These are phyloP conservation scores for Chlamydomonas sp. DNA, from an alignment of 139 green algal species.

Conservation along the genomic window DNA sequence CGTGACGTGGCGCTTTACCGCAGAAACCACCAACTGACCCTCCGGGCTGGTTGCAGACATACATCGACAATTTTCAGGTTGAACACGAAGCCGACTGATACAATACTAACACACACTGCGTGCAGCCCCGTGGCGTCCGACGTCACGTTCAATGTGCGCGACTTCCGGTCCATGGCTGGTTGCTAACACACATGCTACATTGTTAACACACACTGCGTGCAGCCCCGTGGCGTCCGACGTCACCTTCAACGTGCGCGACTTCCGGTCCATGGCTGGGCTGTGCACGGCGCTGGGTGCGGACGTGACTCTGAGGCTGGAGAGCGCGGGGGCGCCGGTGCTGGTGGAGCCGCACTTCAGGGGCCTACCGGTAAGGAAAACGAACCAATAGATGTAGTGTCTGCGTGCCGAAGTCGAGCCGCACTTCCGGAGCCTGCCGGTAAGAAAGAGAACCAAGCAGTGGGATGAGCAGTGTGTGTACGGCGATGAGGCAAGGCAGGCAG, in stretches of 20 bases:
- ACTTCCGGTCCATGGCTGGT: constrained; percentile 66
- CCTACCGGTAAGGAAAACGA: background rate
- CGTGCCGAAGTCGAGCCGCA: background rate
- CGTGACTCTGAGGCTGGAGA: constrained; percentile 61
- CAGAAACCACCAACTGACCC: no score
- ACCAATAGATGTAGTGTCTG: no score
- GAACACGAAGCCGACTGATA: no score
- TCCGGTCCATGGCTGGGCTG: constrained; percentile 70
- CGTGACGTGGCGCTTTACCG: no score
- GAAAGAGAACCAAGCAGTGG: background rate
- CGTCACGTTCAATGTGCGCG: constrained; percentile 81
- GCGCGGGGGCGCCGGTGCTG: constrained; percentile 66
- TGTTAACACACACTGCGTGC: no score
- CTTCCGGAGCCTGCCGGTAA: background rate
- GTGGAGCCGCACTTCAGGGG: constrained; percentile 59
- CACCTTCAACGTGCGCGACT: constrained; percentile 82
- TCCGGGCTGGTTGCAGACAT: no score
- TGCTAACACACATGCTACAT: no score
- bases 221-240: constrained; percentile 51
- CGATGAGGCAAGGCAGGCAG: background rate
- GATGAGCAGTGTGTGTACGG: background rate
- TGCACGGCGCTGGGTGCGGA: constrained; percentile 61
- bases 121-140: constrained; percentile 36
- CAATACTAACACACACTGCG: no score
- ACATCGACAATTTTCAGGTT: no score